Evolutionary conservation across 2,329 filamentous ascomycete species (phyloP).

Genomic region (Bipolaris bicolor): DNA sequence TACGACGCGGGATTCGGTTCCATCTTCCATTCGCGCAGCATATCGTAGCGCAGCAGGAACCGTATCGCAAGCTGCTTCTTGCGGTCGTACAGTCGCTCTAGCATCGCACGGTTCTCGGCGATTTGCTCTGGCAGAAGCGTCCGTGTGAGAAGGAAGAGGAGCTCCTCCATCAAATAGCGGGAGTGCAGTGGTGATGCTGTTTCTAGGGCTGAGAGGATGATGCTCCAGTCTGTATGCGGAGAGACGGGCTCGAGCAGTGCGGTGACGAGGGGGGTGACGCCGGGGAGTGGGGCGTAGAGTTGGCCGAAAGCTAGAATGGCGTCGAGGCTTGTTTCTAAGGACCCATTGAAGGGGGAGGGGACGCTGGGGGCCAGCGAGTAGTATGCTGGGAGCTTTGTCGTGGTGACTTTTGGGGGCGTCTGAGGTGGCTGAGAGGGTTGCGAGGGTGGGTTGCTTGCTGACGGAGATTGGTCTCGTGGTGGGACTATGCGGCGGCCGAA

Average conservation of each 20-base stretch:
- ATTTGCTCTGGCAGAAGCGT: conserved; percentile 38
- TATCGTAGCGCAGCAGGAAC: conserved; percentile 37
- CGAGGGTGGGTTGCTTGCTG: not conserved
- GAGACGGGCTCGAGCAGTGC: conserved; percentile 14
- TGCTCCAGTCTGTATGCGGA: conserved; percentile 22
- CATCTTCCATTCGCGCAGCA: conserved; percentile 32
- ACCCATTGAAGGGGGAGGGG: conserved; percentile 34
- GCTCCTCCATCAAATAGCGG: conserved; percentile 20
- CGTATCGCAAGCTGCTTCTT: conserved; percentile 28
- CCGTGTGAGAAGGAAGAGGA: conserved; percentile 34
- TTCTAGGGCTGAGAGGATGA: too few species aligned
- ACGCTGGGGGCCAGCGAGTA: conserved; percentile 28
- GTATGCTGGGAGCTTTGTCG: conserved; percentile 2
- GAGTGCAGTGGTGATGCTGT: not conserved
- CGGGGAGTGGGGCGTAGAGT: not conserved
- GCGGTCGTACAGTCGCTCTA: conserved; percentile 27
- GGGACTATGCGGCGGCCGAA: not conserved
- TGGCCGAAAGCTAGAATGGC: conserved; percentile 26
- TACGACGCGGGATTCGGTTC: not conserved
- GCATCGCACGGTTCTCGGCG: conserved; percentile 25
- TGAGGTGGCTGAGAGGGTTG: not conserved
- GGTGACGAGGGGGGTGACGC: conserved; percentile 5
- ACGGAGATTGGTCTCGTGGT: not conserved
- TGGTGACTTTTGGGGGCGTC: not conserved
- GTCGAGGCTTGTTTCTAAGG: conserved; percentile 30